phyloP scores from a whole-genome alignment of 352 stramenopile genomes.

The Pythium pyrilobum region DNA sequence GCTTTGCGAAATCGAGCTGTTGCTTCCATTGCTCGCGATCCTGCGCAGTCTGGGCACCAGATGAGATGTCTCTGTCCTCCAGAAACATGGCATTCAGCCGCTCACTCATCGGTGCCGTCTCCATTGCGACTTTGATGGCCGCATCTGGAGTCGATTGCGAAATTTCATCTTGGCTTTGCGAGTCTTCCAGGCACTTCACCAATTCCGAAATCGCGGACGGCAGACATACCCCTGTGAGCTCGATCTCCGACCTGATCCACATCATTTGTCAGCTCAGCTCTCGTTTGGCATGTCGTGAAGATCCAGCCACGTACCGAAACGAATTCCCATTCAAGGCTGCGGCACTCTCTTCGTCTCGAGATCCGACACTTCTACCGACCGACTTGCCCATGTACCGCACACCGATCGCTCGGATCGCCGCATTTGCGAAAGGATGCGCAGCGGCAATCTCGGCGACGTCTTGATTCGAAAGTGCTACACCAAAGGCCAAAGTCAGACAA shows the following conservation, averaged over 20 bases:
- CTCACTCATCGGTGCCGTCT: constrained; percentile 27
- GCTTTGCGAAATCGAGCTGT: constrained; percentile 60
- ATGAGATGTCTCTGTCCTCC: constrained; percentile 14
- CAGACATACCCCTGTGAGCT: constrained; percentile 60
- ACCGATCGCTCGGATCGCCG: constrained; percentile 47
- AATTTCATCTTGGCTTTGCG: constrained; percentile 17
- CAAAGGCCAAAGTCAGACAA: not conserved
- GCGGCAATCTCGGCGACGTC: constrained; percentile 62
- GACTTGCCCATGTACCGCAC: constrained; percentile 36
- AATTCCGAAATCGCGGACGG: constrained; percentile 29
- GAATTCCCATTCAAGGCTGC: not conserved
- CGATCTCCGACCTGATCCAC: constrained; percentile 21
- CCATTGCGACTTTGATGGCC: constrained; percentile 10
- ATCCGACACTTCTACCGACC: not conserved
- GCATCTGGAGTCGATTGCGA: too few species aligned
- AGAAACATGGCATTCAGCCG: constrained; percentile 59
- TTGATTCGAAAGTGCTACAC: constrained; percentile 64
- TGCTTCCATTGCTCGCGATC: constrained; percentile 38
- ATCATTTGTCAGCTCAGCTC: too few species aligned
- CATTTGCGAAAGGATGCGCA: constrained; percentile 50
- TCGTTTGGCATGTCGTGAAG: too few species aligned
- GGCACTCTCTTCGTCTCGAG: not conserved
- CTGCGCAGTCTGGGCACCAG: constrained; percentile 1
- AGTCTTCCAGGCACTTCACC: constrained; percentile 31
- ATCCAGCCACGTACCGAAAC: constrained; percentile 14